Percentiles rank a stretch among this genome's conserved stretches.
phyloP scores from a whole-genome alignment of 495 filamentous ascomycete species.

The Collariella sp. region DNA sequence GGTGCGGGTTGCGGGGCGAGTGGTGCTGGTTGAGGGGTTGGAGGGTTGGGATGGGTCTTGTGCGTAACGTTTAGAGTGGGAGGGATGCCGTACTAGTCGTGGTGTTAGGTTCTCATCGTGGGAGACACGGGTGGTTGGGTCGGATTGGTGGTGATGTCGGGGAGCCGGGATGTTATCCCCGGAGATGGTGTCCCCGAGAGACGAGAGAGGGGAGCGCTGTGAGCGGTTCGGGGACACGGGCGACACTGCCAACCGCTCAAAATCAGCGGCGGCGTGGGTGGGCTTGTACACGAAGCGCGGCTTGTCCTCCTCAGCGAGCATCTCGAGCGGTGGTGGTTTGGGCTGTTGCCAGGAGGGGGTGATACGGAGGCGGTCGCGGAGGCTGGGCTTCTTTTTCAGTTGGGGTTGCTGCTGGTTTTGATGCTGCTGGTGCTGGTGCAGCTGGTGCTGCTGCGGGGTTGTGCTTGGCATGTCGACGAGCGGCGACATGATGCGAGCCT shows the following conservation, averaged over 20 bases:
- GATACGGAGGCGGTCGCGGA: constrained; percentile 19
- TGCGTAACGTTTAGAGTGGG: background rate
- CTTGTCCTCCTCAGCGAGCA: constrained; percentile 9
- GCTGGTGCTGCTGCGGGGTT: constrained; percentile 6
- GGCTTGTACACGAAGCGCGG: constrained; percentile 21
- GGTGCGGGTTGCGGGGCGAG: background rate
- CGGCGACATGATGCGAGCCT: background rate
- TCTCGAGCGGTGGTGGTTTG: background rate
- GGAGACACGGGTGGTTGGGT: background rate
- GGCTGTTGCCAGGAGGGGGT: constrained; percentile 14
- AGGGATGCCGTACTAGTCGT: background rate
- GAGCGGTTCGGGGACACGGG: background rate
- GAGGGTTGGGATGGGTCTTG: constrained; percentile 4
- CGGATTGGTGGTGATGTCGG: background rate
- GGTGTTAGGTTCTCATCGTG: background rate
- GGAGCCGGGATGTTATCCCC: background rate
- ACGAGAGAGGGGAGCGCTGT: constrained; percentile 1
- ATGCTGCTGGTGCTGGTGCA: background rate
- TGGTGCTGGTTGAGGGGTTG: background rate
- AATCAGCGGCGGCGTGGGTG: constrained; percentile 26
- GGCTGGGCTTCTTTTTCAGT: constrained; percentile 20
- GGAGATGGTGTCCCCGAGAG: background rate
- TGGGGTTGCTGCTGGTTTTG: constrained; percentile 16
- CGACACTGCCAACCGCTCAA: constrained; percentile 15
- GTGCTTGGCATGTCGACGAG: background rate